A percentile compares a stretch with the other conserved stretches of the same genome.
phyloP scores from a whole-genome alignment of 2,329 filamentous ascomycete species.

The Trichophyton verrucosum region DNA sequence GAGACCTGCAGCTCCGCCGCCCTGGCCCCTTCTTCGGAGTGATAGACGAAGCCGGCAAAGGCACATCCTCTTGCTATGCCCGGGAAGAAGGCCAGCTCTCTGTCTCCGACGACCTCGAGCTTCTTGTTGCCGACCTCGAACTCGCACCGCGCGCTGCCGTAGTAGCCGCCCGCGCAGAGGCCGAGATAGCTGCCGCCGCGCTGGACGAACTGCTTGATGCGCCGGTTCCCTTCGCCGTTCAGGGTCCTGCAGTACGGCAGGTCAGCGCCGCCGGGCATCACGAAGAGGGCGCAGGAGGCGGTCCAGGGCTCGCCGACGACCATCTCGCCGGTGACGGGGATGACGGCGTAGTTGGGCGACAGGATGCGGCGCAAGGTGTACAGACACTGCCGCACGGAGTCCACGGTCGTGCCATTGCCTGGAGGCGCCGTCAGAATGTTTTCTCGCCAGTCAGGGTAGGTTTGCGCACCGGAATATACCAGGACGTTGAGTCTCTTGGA shows the following conservation, averaged over 20 bases:
- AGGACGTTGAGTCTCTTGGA: conserved; percentile 64
- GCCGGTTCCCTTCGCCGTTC: conserved; percentile 75
- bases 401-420: conserved; percentile 75
- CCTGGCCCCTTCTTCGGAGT: conserved; percentile 70
- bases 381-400: conserved; percentile 81
- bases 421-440: conserved; percentile 22
- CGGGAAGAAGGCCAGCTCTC: conserved; percentile 81
- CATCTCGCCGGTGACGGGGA: conserved; percentile 63
- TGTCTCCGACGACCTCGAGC: conserved; percentile 71
- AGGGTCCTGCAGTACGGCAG: conserved; percentile 77
- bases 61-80: conserved; percentile 75
- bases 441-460: conserved; percentile 17
- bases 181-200: conserved; percentile 77
- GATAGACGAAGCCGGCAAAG: conserved; percentile 80
- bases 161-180: conserved; percentile 91
- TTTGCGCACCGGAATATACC: conserved; percentile 66
- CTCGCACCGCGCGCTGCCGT: conserved; percentile 67
- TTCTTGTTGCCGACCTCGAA: conserved; percentile 76
- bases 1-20: conserved; percentile 56
- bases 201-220: conserved; percentile 74
- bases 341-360: conserved; percentile 84
- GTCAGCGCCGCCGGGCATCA: conserved; percentile 90
- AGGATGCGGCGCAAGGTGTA: conserved; percentile 76
- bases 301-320: conserved; percentile 88
- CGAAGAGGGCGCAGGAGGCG: conserved; percentile 71